These are phyloP conservation scores for Mycena rebaudengoi DNA, from an alignment of 768 basidiomycete species.

Conservation along the genomic window DNA sequence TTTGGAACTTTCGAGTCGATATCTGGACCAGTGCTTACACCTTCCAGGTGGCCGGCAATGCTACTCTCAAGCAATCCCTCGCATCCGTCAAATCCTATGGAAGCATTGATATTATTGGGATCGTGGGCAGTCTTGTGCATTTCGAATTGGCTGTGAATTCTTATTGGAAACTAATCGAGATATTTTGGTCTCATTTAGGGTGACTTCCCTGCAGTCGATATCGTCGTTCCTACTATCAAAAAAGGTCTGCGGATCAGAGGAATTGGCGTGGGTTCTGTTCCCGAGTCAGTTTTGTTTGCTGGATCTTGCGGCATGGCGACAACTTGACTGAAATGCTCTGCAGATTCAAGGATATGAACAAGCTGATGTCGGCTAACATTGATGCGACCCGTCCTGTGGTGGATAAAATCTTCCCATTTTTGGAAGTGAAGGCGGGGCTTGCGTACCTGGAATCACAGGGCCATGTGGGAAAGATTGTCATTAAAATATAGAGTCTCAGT, in stretches of 20 bases:
- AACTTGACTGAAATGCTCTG: neutral
- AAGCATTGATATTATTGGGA: constrained; percentile 49
- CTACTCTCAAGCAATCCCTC: constrained; percentile 43
- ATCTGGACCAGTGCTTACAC: constrained; percentile 33
- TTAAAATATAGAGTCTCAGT: too few relatives aligned
- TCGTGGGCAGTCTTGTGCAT: constrained; percentile 55
- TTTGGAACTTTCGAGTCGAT: constrained; percentile 31
- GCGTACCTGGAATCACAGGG: constrained; percentile 52
- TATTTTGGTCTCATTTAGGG: too few relatives aligned
- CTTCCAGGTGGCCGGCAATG: constrained; percentile 53
- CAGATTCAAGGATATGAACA: constrained; percentile 55
- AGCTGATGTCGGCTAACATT: constrained; percentile 42
- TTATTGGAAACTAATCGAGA: too few relatives aligned
- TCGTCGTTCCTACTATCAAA: constrained; percentile 38
- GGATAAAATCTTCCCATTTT: constrained; percentile 59
- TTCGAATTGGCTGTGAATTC: too few relatives aligned
- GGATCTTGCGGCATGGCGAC: neutral
- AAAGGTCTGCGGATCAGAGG: constrained; percentile 48
- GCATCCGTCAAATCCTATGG: constrained; percentile 37
- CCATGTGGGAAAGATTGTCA: constrained; percentile 59
- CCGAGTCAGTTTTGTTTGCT: constrained; percentile 43
- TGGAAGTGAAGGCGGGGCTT: constrained; percentile 52
- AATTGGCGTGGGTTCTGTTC: constrained; percentile 54
- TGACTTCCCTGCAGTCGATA: too few relatives aligned
- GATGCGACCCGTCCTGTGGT: constrained; percentile 50